Evolutionary conservation across 345 rosid species (phyloP).

Genomic region (Pugionium dolabratum): DNA sequence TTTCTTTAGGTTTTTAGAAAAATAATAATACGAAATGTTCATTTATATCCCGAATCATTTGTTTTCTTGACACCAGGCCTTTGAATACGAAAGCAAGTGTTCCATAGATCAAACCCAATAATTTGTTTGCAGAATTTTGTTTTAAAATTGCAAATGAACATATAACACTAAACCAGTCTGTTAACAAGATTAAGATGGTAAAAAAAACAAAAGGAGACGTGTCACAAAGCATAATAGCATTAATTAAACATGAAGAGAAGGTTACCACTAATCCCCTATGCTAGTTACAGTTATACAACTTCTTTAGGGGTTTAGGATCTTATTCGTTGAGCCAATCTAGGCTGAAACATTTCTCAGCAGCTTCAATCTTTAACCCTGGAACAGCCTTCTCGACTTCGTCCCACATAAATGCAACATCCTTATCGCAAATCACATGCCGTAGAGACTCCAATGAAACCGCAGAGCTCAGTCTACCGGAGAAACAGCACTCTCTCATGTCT

Average conservation of each 20-base stretch:
- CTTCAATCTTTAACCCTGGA: slow-evolving; percentile 57
- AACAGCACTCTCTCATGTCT: slow-evolving; percentile 87
- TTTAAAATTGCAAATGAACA: background rate
- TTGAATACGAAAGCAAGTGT: slow-evolving; percentile 4
- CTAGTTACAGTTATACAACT: slow-evolving; percentile 3
- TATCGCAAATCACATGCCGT: slow-evolving; percentile 66
- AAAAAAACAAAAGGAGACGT: too few relatives aligned
- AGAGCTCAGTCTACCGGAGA: slow-evolving; percentile 49
- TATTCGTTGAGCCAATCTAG: slow-evolving; percentile 77
- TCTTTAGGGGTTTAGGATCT: background rate
- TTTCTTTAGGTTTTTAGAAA: slow-evolving; percentile 10
- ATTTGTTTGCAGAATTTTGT: background rate
- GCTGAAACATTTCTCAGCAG: slow-evolving; percentile 59
- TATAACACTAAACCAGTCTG: background rate
- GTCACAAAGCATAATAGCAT: slow-evolving; percentile 4
- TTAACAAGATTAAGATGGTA: background rate
- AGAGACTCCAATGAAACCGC: slow-evolving; percentile 53
- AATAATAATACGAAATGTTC: background rate
- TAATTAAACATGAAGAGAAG: background rate
- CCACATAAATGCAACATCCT: slow-evolving; percentile 66
- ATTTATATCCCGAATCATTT: background rate
- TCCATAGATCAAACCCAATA: background rate
- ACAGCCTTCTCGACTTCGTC: slow-evolving; percentile 47
- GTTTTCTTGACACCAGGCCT: slow-evolving; percentile 10
- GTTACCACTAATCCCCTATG: slow-evolving; percentile 2